Conservation (phyloP, 2,329 filamentous ascomycete genomes). For the Aspergillus persii region DNA sequence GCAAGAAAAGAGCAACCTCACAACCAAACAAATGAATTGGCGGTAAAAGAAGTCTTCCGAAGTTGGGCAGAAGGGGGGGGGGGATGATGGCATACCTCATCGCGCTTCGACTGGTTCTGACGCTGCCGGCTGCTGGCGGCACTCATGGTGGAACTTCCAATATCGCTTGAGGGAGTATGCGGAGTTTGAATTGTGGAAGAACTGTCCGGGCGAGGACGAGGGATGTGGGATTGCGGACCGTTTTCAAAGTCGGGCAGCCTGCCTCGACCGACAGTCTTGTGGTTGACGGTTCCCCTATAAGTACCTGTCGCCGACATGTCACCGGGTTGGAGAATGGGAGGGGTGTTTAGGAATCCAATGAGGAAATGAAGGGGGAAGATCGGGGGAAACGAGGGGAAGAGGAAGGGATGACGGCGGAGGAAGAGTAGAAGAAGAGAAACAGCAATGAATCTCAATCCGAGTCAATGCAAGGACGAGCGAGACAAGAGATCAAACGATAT, state of each 20-base stretch:
- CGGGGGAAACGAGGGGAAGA: neutral
- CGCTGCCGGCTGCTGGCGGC: conserved; percentile 84
- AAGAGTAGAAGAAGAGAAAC: neutral
- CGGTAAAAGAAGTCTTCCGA: conserved; percentile 18
- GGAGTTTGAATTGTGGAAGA: conserved; percentile 36
- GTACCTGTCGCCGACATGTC: conserved; percentile 59
- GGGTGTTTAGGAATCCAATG: neutral
- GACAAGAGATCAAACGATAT: neutral
- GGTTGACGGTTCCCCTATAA: conserved; percentile 55
- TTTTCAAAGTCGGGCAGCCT: conserved; percentile 54
- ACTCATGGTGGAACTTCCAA: conserved; percentile 69
- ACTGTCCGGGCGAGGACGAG: conserved; percentile 58
- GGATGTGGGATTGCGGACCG: conserved; percentile 57
- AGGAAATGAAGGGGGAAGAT: neutral
- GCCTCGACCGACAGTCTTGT: conserved; percentile 53
- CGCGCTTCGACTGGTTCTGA: conserved; percentile 93
- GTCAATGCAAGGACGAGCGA: neutral
- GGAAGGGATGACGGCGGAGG: neutral
- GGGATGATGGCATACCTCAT: conserved; percentile 70
- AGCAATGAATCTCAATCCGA: neutral
- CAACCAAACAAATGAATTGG: neutral
- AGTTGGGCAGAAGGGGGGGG: neutral
- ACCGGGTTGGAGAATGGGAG: conserved; percentile 2
- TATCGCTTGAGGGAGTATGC: conserved; percentile 49
- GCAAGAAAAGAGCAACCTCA: neutral